Evolutionary conservation across 176 grass and related monocot genomes (phyloP).

Genomic region (Lolium multiflorum): DNA sequence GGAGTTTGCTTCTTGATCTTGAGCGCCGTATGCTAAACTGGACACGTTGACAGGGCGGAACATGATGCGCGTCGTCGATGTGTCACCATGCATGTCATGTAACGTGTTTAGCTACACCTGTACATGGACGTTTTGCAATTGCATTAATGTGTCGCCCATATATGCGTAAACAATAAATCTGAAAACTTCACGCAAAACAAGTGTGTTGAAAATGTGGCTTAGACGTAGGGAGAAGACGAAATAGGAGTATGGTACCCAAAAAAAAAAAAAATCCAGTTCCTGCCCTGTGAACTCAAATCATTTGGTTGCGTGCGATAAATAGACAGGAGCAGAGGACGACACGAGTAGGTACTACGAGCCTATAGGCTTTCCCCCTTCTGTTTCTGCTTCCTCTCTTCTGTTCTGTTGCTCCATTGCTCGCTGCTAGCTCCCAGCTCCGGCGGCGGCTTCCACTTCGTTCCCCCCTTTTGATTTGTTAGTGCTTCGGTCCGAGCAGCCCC

Average conservation of each 20-base stretch:
- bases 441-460: background rate
- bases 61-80: background rate
- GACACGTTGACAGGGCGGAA: constrained; percentile 1
- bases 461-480: too few species aligned
- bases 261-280: background rate
- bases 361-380: background rate
- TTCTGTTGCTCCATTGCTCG: background rate
- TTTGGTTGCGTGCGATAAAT: background rate
- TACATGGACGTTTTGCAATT: background rate
- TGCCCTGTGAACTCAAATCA: background rate
- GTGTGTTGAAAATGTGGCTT: background rate
- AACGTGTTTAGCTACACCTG: background rate
- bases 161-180: background rate
- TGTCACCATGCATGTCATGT: constrained; percentile 24
- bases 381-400: background rate
- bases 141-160: background rate
- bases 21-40: background rate
- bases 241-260: background rate
- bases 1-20: background rate
- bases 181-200: background rate
- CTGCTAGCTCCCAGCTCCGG: background rate
- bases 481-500: too few species aligned
- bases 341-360: too few species aligned
- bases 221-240: background rate
- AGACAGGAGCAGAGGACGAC: background rate